Evolutionary conservation across 257 asterid genomes (phyloP).

Genomic region (Nyctanthes arbortristis): DNA sequence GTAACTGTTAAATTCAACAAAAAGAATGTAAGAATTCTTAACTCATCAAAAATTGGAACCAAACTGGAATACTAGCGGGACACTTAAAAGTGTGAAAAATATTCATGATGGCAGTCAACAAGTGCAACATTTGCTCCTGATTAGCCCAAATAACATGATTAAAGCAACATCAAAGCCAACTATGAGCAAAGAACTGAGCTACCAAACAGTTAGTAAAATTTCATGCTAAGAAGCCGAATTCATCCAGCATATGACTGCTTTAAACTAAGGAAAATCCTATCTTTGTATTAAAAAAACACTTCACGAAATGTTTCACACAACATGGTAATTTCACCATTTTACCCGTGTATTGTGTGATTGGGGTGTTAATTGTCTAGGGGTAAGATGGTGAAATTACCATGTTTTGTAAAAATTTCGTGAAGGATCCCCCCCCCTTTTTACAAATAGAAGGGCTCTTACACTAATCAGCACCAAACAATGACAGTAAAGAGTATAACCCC

Average conservation of each 20-base stretch:
- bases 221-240: not conserved
- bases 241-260: not conserved
- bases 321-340: too few species aligned
- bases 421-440: too few species aligned
- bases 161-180: not conserved
- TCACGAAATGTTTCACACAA: too few species aligned
- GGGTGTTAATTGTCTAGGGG: too few species aligned
- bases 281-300: too few species aligned
- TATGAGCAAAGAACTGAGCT: not conserved
- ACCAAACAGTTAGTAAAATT: not conserved
- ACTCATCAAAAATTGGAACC: conserved; percentile 19
- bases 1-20: conserved; percentile 36
- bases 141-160: not conserved
- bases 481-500: not conserved
- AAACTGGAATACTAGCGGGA: conserved; percentile 11
- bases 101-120: conserved; percentile 22
- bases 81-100: conserved; percentile 23
- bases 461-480: not conserved
- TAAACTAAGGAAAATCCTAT: too few species aligned
- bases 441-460: too few species aligned
- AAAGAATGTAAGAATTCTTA: conserved; percentile 15
- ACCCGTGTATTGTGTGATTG: too few species aligned
- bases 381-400: too few species aligned
- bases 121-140: conserved; percentile 20
- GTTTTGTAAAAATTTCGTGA: too few species aligned